Evolutionary conservation across 2,329 filamentous ascomycete species (phyloP).

Genomic region (Colletotrichum sp.): DNA sequence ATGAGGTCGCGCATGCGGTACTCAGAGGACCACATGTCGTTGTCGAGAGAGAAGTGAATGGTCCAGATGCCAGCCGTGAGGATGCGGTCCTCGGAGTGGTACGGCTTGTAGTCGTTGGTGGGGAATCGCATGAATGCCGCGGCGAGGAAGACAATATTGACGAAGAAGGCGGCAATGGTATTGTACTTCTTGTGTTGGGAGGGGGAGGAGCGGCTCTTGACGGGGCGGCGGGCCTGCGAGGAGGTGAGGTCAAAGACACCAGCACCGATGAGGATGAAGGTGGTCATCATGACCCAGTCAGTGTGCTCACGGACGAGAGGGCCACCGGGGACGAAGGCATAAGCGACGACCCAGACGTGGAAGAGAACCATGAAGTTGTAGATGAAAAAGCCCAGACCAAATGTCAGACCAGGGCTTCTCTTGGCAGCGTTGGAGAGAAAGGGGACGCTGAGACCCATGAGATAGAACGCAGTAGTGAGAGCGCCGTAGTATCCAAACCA

Average conservation of each 20-base stretch:
- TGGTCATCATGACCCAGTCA: constrained; percentile 91
- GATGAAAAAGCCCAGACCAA: constrained; percentile 86
- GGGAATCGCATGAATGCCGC: constrained; percentile 92
- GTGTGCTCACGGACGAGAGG: constrained; percentile 92
- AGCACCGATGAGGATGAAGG: constrained; percentile 82
- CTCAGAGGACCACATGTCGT: constrained; percentile 98
- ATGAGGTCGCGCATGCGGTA: constrained; percentile 90
- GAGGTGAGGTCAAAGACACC: constrained; percentile 78
- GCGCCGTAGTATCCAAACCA: constrained; percentile 93
- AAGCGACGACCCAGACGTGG: constrained; percentile 98
- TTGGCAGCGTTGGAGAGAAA: constrained; percentile 78
- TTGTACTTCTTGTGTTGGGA: constrained; percentile 58
- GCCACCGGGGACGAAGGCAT: constrained; percentile 95
- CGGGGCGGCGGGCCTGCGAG: constrained; percentile 48
- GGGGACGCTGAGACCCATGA: constrained; percentile 79
- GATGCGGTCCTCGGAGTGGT: constrained; percentile 85
- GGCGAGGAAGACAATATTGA: constrained; percentile 82
- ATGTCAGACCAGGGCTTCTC: constrained; percentile 78
- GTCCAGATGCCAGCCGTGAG: constrained; percentile 98
- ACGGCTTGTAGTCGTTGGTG: constrained; percentile 86
- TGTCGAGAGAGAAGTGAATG: constrained; percentile 96
- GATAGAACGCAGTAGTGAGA: constrained; percentile 75
- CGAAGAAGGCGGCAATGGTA: constrained; percentile 63
- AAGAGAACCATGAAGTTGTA: constrained; percentile 97
- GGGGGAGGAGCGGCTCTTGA: constrained; percentile 36